Base-by-base conservation (phyloP, 352 stramenopile genomes). In the Aphanomyces euteiches region DNA sequence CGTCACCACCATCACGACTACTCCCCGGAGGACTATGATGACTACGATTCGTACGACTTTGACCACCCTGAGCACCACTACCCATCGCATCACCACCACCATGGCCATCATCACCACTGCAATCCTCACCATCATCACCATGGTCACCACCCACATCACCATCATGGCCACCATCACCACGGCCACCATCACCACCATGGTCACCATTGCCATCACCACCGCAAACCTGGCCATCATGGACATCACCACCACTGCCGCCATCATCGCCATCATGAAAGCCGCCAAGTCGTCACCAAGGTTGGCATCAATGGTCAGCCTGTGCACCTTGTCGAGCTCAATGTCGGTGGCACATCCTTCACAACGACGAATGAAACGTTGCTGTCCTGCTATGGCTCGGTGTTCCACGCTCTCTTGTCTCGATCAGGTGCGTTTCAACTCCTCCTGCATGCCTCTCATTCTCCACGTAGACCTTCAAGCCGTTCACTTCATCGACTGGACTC, bases 401-500 rank as follows among this genome's bases (percentile, higher is more conserved):
- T 61, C 54, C 54, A 61, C 19, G 13, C 7, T 7, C 54, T 61
- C 34, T 37, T 61, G 54, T 28, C 28, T 28, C 28, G 28, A 28
- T 28, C 28, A 2, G 28, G 28, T 28, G 28, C 0, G 28, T 28
- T 28, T 28, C 28, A 28, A 28, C 28, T 28, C 28, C 28, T 28
- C 28, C 28, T 28, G 1, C 28, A 28, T 28, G 28, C 28, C 28
- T 28, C 28, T 28, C 28, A 28, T 28, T 28, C 28, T 28, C 28
- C 28, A 50, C 2, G 43, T 12, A 12, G 10, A 50, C 43, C 17
- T 12, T 12, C 43, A 50, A 12, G 43, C 10, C 17, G 17, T n/a
- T 7, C 39, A 40, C 54, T 61, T 61, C 43, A 37, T 61, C 28
- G 54, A 61, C 54, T 61, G 54, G 54, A 61, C 28, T 37, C 54